Conservation (phyloP, 768 basidiomycete species). For the Artomyces pyxidatus region DNA sequence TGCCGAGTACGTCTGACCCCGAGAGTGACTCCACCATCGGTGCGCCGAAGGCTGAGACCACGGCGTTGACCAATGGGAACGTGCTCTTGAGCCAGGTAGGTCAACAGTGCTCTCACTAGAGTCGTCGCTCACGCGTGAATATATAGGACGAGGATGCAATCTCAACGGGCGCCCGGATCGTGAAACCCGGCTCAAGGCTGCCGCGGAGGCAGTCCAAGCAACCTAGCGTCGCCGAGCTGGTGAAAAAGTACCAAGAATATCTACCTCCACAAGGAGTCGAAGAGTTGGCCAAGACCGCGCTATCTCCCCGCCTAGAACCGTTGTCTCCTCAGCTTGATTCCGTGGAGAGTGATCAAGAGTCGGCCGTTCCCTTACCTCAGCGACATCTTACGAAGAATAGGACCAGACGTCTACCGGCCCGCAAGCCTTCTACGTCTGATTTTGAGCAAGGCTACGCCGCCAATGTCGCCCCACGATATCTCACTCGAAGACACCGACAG, state of each 20-base stretch:
- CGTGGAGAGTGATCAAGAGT: constrained; percentile 73
- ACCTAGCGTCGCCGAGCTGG: constrained; percentile 76
- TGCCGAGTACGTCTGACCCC: constrained; percentile 42
- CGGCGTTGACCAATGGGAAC: background rate
- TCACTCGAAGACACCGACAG: constrained; percentile 39
- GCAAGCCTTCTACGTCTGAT: constrained; percentile 66
- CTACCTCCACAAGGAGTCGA: constrained; percentile 66
- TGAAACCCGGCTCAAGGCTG: constrained; percentile 42
- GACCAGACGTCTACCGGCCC: constrained; percentile 41
- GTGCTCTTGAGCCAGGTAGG: constrained; percentile 15
- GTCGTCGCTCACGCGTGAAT: no score
- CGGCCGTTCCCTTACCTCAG: constrained; percentile 26
- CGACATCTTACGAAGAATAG: constrained; percentile 38
- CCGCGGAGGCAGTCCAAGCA: constrained; percentile 51
- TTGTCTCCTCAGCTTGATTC: constrained; percentile 41
- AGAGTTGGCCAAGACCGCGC: constrained; percentile 62
- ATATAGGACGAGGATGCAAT: no score
- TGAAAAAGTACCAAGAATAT: constrained; percentile 74
- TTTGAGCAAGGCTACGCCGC: constrained; percentile 89
- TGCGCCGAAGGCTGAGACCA: constrained; percentile 27
- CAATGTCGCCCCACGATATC: constrained; percentile 78
- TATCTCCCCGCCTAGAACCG: constrained; percentile 39
- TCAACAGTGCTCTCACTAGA: no score
- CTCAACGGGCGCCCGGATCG: constrained; percentile 19
- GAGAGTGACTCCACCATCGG: constrained; percentile 87